phyloP scores from a whole-genome alignment of 2,329 filamentous ascomycete genomes.

The Diaporthe aspalathi region DNA sequence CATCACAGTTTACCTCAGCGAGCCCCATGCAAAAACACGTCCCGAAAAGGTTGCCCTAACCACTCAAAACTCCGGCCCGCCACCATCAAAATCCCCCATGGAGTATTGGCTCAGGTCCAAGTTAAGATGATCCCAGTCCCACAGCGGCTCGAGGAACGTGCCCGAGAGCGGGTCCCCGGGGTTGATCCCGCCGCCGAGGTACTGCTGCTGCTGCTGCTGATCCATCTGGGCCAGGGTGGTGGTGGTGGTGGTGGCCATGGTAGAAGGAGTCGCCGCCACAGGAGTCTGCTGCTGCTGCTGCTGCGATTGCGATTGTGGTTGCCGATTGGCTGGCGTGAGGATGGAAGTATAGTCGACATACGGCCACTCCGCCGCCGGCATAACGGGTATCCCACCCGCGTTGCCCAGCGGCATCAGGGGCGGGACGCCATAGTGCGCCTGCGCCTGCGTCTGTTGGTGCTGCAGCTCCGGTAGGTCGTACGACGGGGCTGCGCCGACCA shows the following conservation, averaged over 20 bases:
- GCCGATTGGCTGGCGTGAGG: neutral
- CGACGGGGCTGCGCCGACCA: neutral
- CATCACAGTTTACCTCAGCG: too few species aligned
- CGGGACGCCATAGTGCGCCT: neutral
- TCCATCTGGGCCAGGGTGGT: neutral
- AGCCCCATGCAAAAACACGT: too few species aligned
- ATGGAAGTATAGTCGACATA: constrained; percentile 26
- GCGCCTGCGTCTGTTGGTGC: constrained; percentile 9
- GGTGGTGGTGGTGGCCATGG: too few species aligned
- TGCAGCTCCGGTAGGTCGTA: neutral
- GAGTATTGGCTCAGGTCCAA: constrained; percentile 27
- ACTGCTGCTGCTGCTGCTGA: neutral
- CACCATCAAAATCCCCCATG: neutral
- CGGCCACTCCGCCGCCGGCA: constrained; percentile 20
- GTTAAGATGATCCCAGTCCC: constrained; percentile 36
- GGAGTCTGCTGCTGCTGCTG: neutral
- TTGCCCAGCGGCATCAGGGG: neutral
- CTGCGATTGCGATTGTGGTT: neutral
- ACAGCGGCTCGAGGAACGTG: constrained; percentile 36
- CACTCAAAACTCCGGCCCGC: neutral
- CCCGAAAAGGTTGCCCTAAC: too few species aligned
- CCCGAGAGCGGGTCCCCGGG: constrained; percentile 37
- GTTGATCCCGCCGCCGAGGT: constrained; percentile 7
- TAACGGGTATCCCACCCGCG: neutral
- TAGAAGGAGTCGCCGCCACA: neutral